Evolutionary conservation across 139 green algal species (phyloP), one percentile per base, ranked within the genome.

Genomic region (Trebouxia sp.): DNA sequence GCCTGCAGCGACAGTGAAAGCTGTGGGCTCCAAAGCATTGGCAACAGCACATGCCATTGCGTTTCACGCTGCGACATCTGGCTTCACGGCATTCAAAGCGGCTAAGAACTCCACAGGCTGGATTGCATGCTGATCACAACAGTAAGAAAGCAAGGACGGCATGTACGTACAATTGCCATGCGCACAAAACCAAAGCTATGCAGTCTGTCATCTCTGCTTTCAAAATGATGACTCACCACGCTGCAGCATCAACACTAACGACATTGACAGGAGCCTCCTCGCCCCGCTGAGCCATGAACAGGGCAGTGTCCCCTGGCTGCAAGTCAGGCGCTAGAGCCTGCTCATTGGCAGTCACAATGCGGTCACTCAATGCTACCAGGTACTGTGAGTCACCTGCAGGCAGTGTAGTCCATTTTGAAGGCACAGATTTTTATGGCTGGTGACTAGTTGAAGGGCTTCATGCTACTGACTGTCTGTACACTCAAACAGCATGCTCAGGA

Each of bases 341-440:
- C 32, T 86, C 82, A 20, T 28, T 26, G 0, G 81, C 65, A 45
- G 90, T 78, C 53, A 88, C 78, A 39, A 93, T 80, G n/a, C 76
- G 76, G 39, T 90, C 79, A 15, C 35, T 45, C 53, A 93, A 76
- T 14, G 86, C 89, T 48, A 93, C 87, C 62, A 76, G 80, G 80
- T 88, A 87, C 50, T 79, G 9, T 48, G 20, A 56, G 24, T 37
- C 38, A 26, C 82, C 82, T 90, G 89, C 74, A 80, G 11, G 2
- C 22, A 38, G 6, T 28, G 11, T 5, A 79, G 6, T 7, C 5
- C 5, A 3, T 26, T 24, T 72, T 22, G 28, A 22, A 6, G 7
- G 0, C 14, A 26, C 1, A 0, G 37, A 43, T 28, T 6, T 11
- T 15, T 37, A 41, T 39, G 22, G 47, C 5, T 39, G 35, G 22